Percentiles rank a stretch among this genome's conserved stretches.
Conservation (phyloP, 805 yeast genomes). For the Cyberlindnera xishuangbannaensis region DNA sequence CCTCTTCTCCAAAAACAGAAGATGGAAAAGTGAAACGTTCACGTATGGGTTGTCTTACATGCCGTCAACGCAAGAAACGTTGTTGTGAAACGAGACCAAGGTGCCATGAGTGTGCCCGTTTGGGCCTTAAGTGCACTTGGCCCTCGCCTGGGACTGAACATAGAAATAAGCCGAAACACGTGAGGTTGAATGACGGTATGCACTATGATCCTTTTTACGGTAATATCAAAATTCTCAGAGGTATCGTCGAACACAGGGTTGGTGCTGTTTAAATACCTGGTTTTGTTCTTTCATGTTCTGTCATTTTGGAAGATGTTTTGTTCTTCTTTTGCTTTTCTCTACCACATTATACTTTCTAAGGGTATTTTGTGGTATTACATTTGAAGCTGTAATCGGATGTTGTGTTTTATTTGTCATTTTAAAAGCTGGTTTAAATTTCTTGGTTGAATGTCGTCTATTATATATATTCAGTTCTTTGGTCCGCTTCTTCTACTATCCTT, state of each 20-base stretch:
- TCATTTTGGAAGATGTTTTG: not conserved
- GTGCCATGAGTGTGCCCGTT: conserved; percentile 63
- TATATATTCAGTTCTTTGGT: no score
- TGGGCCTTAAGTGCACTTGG: conserved; percentile 64
- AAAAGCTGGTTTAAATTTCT: no score
- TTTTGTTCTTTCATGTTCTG: not conserved
- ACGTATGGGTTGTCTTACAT: conserved; percentile 71
- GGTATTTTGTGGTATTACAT: no score
- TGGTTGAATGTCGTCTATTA: no score
- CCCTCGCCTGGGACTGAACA: conserved; percentile 56
- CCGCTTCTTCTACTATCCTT: no score
- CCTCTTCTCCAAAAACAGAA: conserved; percentile 2
- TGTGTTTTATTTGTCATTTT: no score
- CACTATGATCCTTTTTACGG: conserved; percentile 52
- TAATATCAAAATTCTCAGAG: conserved; percentile 54
- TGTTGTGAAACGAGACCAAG: conserved; percentile 68
- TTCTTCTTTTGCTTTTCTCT: not conserved
- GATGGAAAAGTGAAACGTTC: conserved; percentile 36
- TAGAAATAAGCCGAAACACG: conserved; percentile 44
- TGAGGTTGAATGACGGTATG: conserved; percentile 43
- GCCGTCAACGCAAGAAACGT: conserved; percentile 70
- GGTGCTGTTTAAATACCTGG: conserved; percentile 9
- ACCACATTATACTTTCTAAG: no score
- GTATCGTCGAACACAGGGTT: conserved; percentile 46
- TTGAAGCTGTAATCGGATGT: no score